Percentiles rank a stretch among this genome's conserved stretches.
These are phyloP conservation scores for Geranium rotundifolium DNA, from an alignment of 345 rosid genomes.

Conservation along the genomic window DNA sequence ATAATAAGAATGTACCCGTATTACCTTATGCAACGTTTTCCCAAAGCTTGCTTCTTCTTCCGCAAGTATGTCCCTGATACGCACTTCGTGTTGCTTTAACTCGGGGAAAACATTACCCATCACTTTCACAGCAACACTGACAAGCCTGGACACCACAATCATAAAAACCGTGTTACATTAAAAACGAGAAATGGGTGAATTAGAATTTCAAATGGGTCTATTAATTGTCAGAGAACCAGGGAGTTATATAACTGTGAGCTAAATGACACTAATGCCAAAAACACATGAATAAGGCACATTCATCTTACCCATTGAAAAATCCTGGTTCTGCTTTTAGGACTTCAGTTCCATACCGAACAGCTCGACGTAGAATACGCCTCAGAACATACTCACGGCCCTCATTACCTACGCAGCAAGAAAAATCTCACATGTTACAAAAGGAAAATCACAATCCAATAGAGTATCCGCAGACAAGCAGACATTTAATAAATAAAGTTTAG, in stretches of 20 bases:
- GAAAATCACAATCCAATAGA: no score
- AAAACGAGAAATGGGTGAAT: no score
- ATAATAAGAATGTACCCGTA: background rate
- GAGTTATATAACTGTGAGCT: background rate
- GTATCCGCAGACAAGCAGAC: no score
- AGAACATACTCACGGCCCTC: conserved; percentile 96
- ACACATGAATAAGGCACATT: background rate
- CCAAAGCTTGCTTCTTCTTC: conserved; percentile 92
- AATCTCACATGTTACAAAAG: no score
- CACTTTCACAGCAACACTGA: conserved; percentile 50
- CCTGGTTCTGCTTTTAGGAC: conserved; percentile 84
- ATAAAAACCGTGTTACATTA: background rate
- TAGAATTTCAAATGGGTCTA: background rate
- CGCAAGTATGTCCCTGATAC: conserved; percentile 56
- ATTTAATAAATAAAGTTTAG: no score
- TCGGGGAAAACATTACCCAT: conserved; percentile 85
- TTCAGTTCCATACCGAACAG: conserved; percentile 89
- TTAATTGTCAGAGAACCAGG: background rate
- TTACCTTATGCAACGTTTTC: conserved; percentile 39
- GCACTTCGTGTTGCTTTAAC: conserved; percentile 66
- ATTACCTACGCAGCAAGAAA: conserved; percentile 38
- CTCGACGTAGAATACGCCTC: conserved; percentile 94
- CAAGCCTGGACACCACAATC: conserved; percentile 48
- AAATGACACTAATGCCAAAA: background rate
- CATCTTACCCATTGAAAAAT: conserved; percentile 72